Evolutionary conservation across 371 early-diverging fungal genomes (phyloP).

Genomic region (Smittium culicis): DNA sequence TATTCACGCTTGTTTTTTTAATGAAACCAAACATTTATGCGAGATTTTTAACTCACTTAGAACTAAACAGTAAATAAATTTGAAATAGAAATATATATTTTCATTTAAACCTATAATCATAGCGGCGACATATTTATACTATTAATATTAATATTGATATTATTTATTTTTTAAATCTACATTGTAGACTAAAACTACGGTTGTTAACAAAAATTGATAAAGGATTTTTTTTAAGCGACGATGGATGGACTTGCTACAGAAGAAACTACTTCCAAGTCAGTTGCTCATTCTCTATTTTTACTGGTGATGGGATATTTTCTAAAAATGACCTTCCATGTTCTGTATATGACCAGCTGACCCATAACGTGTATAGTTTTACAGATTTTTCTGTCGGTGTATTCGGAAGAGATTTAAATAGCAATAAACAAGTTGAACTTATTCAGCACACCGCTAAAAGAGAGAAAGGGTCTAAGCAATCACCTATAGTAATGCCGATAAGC

Average conservation of each 20-base stretch:
- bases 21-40: neutral
- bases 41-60: neutral
- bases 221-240: slow-evolving; percentile 25
- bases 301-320: slow-evolving; percentile 27
- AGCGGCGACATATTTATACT: neutral
- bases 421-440: slow-evolving; percentile 61
- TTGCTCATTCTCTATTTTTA: slow-evolving; percentile 49
- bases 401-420: slow-evolving; percentile 53
- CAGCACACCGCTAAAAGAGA: slow-evolving; percentile 91
- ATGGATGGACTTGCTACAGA: slow-evolving; percentile 84
- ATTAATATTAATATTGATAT: neutral
- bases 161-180: neutral
- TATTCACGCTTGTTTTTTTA: neutral
- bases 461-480: slow-evolving; percentile 74
- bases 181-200: neutral
- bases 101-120: neutral
- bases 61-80: neutral
- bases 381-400: slow-evolving; percentile 56
- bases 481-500: slow-evolving; percentile 42
- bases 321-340: slow-evolving; percentile 36
- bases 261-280: slow-evolving; percentile 89
- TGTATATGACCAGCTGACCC: slow-evolving; percentile 24
- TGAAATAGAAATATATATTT: neutral
- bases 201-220: slow-evolving; percentile 22
- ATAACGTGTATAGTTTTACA: slow-evolving; percentile 29